Conservation (phyloP, 139 green algal genomes). For the Diplosphaera chodatii region DNA sequence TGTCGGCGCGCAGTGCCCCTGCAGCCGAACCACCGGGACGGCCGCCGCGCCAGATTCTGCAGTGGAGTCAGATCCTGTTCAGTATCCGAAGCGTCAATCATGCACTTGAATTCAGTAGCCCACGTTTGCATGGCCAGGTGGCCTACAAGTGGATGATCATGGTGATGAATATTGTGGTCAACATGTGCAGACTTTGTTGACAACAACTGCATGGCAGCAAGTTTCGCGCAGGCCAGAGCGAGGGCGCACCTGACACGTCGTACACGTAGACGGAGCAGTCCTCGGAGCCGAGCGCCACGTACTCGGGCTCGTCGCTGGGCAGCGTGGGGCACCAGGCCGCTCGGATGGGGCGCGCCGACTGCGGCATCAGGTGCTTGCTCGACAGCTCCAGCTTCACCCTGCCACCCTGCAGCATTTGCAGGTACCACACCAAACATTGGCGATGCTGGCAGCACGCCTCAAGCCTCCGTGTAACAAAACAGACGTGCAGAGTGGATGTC, state of each 20-base stretch:
- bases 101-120: no score
- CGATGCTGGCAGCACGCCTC: no score
- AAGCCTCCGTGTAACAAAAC: no score
- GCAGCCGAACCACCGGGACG: neutral
- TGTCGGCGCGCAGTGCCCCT: constrained; percentile 25
- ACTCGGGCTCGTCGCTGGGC: constrained; percentile 16
- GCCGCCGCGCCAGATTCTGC: neutral
- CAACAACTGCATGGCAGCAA: no score
- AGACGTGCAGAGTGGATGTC: no score
- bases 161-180: no score
- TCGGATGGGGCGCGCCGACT: constrained; percentile 18
- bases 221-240: no score
- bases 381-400: constrained; percentile 16
- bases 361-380: constrained; percentile 8
- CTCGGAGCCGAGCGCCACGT: constrained; percentile 26
- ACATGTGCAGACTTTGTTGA: no score
- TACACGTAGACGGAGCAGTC: constrained; percentile 33
- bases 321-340: constrained; percentile 23
- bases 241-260: constrained; percentile 18
- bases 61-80: neutral
- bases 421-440: no score
- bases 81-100: no score
- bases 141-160: no score
- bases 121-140: no score
- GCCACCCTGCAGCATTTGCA: neutral